phyloP scores from a whole-genome alignment of 2,329 filamentous ascomycete genomes.

The Helicocarpus griseus region DNA sequence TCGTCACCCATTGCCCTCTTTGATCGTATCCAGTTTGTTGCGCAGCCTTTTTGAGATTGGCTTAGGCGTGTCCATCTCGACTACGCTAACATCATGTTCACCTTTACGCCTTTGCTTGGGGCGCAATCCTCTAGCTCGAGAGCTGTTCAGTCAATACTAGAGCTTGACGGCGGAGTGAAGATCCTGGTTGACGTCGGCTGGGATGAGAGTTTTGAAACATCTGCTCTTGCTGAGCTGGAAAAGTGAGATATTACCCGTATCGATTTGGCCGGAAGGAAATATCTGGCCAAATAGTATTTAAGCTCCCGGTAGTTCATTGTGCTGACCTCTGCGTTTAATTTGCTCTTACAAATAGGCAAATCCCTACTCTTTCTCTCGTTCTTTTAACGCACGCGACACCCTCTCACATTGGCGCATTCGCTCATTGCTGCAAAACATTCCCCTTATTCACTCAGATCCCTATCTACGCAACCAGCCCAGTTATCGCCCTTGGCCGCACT shows the following conservation, averaged over 20 bases:
- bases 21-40: not conserved
- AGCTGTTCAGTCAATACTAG: slow-evolving; percentile 88
- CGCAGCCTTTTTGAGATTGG: not conserved
- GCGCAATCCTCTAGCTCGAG: slow-evolving; percentile 70
- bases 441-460: slow-evolving; percentile 86
- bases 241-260: slow-evolving; percentile 46
- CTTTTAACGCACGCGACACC: slow-evolving; percentile 90
- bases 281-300: not conserved
- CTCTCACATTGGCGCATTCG: slow-evolving; percentile 84
- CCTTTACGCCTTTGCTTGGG: slow-evolving; percentile 83
- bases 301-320: not conserved
- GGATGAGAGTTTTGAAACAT: slow-evolving; percentile 81
- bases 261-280: slow-evolving; percentile 7
- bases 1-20: not conserved
- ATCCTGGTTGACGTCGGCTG: slow-evolving; percentile 90
- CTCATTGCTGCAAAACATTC: slow-evolving; percentile 94
- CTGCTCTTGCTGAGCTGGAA: slow-evolving; percentile 77
- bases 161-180: slow-evolving; percentile 94
- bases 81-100: slow-evolving; percentile 61
- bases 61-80: not conserved
- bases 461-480: slow-evolving; percentile 85
- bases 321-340: not conserved
- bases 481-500: slow-evolving; percentile 85
- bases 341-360: slow-evolving; percentile 50
- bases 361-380: slow-evolving; percentile 84